phyloP scores from a whole-genome alignment of 2,329 filamentous ascomycete species.

The Ophioceras dolichostomum region DNA sequence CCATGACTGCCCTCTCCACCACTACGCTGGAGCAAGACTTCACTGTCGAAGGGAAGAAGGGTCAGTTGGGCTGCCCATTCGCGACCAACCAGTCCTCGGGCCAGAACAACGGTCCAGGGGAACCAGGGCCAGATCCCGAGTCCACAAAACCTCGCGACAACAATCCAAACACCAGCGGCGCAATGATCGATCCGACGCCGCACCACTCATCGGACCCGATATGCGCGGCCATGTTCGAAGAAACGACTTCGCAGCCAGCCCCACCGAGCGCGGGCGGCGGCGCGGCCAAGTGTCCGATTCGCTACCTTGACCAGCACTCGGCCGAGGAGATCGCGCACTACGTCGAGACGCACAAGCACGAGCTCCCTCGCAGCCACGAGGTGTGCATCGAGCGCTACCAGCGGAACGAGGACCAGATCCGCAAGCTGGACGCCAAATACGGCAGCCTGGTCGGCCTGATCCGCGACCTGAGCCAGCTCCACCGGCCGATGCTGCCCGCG shows the following conservation, averaged over 20 bases:
- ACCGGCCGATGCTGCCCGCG: slow-evolving; percentile 68
- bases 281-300: slow-evolving; percentile 72
- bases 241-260: slow-evolving; percentile 39
- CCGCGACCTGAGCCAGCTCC: slow-evolving; percentile 73
- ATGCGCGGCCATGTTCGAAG: slow-evolving; percentile 51
- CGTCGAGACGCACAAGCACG: slow-evolving; percentile 90
- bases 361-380: slow-evolving; percentile 86
- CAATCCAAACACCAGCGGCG: slow-evolving; percentile 10
- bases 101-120: too few species aligned
- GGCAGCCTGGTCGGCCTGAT: slow-evolving; percentile 91
- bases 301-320: slow-evolving; percentile 83
- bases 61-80: slow-evolving; percentile 73
- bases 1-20: slow-evolving; percentile 42
- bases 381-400: slow-evolving; percentile 86
- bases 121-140: too few species aligned
- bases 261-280: slow-evolving; percentile 33
- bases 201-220: slow-evolving; percentile 46
- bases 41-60: slow-evolving; percentile 72
- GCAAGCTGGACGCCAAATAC: slow-evolving; percentile 87
- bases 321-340: slow-evolving; percentile 89
- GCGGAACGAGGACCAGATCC: slow-evolving; percentile 72
- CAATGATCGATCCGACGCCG: slow-evolving; percentile 24
- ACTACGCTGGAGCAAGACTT: slow-evolving; percentile 78
- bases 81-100: slow-evolving; percentile 33
- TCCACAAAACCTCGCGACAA: slow-evolving; percentile 6